phyloP scores from a whole-genome alignment of 2,329 filamentous ascomycete genomes.

The Talaromyces sp. region DNA sequence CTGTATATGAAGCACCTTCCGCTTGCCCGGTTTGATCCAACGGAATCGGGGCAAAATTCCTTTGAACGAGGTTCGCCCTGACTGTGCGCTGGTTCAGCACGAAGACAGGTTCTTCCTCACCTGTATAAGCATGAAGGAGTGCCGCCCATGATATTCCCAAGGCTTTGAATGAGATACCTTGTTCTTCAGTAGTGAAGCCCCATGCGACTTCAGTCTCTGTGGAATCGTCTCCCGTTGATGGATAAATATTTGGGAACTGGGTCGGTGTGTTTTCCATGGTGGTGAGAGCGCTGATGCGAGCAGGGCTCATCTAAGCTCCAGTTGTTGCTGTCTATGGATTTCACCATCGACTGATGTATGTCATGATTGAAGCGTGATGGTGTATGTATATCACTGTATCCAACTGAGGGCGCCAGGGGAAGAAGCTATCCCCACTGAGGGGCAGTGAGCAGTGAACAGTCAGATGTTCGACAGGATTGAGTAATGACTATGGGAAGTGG shows the following conservation, averaged over 20 bases:
- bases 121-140: conserved; percentile 30
- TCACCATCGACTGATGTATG: background rate
- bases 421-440: conserved; percentile 14
- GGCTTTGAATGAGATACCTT: conserved; percentile 21
- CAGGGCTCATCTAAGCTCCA: background rate
- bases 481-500: background rate
- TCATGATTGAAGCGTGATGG: background rate
- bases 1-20: conserved; percentile 21
- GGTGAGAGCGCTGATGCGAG: background rate
- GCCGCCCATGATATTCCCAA: conserved; percentile 30
- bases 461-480: background rate
- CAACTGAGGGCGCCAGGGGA: background rate
- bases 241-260: conserved; percentile 22
- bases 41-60: conserved; percentile 20
- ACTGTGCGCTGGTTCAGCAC: conserved; percentile 27
- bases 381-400: background rate
- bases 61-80: conserved; percentile 24
- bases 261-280: conserved; percentile 25
- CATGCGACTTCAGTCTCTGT: conserved; percentile 20
- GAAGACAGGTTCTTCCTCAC: conserved; percentile 33
- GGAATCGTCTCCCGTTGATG: conserved; percentile 19
- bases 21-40: conserved; percentile 18
- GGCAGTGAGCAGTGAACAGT: background rate
- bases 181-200: conserved; percentile 20
- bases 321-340: background rate